These are phyloP conservation scores for Fusarium coicis DNA, from an alignment of 2,329 filamentous ascomycete genomes.

Conservation along the genomic window DNA sequence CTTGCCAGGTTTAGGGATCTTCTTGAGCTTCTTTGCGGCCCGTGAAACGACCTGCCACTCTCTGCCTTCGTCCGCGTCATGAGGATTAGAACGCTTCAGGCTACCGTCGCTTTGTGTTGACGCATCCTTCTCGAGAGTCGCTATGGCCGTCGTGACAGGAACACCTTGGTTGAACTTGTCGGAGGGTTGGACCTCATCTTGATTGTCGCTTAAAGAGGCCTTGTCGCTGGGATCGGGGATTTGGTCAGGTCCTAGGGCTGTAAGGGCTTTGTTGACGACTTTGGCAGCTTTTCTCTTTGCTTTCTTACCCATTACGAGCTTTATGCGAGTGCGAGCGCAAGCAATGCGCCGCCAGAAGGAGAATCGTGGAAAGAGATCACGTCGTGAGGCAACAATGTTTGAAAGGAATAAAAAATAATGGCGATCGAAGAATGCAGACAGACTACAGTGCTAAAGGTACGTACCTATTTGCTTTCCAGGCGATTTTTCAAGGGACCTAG, in stretches of 20 bases:
- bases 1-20: slow-evolving; percentile 64
- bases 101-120: slow-evolving; percentile 51
- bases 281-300: slow-evolving; percentile 28
- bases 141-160: slow-evolving; percentile 7
- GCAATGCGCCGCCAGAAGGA: slow-evolving; percentile 16
- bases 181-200: slow-evolving; percentile 13
- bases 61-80: slow-evolving; percentile 55
- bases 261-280: slow-evolving; percentile 30
- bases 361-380: neutral
- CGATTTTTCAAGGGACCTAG: neutral
- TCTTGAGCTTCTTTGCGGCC: slow-evolving; percentile 69
- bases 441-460: slow-evolving; percentile 25
- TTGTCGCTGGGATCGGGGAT: slow-evolving; percentile 10
- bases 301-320: slow-evolving; percentile 42
- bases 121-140: slow-evolving; percentile 19
- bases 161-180: slow-evolving; percentile 13
- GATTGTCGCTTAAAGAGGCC: slow-evolving; percentile 5
- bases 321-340: slow-evolving; percentile 18
- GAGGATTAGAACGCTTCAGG: slow-evolving; percentile 61
- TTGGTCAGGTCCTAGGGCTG: slow-evolving; percentile 28
- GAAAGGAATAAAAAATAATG: slow-evolving; percentile 21
- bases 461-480: slow-evolving; percentile 9
- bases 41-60: slow-evolving; percentile 68
- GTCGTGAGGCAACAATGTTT: slow-evolving; percentile 6
- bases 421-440: slow-evolving; percentile 4